Percentiles rank a stretch among this genome's conserved stretches.
phyloP scores from a whole-genome alignment of 257 asterid species.

The Penstemon davidsonii region DNA sequence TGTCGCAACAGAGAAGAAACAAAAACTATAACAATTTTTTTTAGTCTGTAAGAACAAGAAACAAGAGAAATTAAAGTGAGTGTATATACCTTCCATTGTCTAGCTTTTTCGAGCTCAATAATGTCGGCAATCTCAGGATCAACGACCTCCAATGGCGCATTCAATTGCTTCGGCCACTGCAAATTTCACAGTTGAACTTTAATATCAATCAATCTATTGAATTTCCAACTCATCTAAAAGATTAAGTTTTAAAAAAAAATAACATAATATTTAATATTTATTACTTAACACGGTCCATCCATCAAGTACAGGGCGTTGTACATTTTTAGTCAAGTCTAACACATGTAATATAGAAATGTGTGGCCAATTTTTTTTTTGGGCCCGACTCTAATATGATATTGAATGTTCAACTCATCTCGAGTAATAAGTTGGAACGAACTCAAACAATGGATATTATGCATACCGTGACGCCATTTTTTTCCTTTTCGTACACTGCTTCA shows the following conservation, averaged over 20 bases:
- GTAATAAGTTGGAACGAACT: background rate
- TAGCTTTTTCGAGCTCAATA: conserved; percentile 84
- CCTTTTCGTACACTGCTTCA: conserved; percentile 84
- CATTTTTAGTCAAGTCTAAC: too few relatives aligned
- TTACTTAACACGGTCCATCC: too few relatives aligned
- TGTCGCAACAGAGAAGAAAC: too few relatives aligned
- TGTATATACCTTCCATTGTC: conserved; percentile 84
- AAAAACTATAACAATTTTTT: conserved; percentile 2
- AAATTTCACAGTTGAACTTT: conserved; percentile 23
- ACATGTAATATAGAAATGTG: too few relatives aligned
- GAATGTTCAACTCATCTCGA: background rate
- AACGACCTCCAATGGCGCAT: conserved; percentile 66
- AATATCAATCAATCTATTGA: too few relatives aligned
- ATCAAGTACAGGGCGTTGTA: too few relatives aligned
- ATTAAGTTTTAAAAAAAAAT: background rate
- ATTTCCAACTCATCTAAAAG: background rate
- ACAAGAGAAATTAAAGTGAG: background rate
- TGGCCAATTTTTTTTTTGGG: too few relatives aligned
- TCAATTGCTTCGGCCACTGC: conserved; percentile 86
- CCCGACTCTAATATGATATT: too few relatives aligned
- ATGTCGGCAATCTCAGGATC: conserved; percentile 89
- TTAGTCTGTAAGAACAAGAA: background rate
- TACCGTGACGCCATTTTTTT: conserved; percentile 66
- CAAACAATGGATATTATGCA: conserved; percentile 32
- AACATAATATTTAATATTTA: background rate